These are phyloP conservation scores for Hypomontagnella submonticulosa DNA, from an alignment of 495 filamentous ascomycete species.

Conservation along the genomic window DNA sequence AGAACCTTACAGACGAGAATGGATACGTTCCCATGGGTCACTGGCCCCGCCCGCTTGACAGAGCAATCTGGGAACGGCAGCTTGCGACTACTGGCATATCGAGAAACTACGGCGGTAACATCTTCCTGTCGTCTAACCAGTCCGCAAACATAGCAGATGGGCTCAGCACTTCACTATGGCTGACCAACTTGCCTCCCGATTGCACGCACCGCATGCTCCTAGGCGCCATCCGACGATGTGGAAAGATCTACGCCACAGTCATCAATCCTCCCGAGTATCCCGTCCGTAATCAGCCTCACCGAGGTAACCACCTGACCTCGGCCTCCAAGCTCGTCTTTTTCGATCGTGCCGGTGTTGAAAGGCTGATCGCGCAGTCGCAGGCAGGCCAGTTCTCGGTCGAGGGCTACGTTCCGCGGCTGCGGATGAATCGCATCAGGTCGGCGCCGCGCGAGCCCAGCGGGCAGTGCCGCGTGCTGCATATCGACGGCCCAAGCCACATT, in stretches of 20 bases:
- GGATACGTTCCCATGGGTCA: too few relatives aligned
- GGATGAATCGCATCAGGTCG: constrained; percentile 38
- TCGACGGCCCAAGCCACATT: constrained; percentile 41
- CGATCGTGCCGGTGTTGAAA: constrained; percentile 37
- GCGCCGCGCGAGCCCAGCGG: constrained; percentile 13
- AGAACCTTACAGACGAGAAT: too few relatives aligned
- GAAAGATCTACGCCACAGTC: constrained; percentile 52
- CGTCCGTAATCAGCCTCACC: background rate
- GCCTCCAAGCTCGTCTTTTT: constrained; percentile 58
- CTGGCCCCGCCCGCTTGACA: too few relatives aligned
- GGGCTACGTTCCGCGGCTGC: constrained; percentile 28
- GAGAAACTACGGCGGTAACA: constrained; percentile 49
- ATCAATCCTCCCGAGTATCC: constrained; percentile 46
- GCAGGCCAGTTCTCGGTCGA: constrained; percentile 31
- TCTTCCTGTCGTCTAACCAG: constrained; percentile 35
- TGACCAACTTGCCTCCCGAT: constrained; percentile 47
- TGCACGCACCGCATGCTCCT: constrained; percentile 47
- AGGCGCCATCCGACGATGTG: constrained; percentile 41
- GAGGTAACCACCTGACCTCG: constrained; percentile 23
- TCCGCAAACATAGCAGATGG: constrained; percentile 47
- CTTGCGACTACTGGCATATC: constrained; percentile 27
- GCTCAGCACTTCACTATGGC: constrained; percentile 51
- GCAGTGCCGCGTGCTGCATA: constrained; percentile 50
- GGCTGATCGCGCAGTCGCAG: constrained; percentile 14
- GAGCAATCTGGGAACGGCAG: constrained; percentile 12